Conservation (phyloP, 768 basidiomycete genomes). For the Tylopilus subfusipes region DNA sequence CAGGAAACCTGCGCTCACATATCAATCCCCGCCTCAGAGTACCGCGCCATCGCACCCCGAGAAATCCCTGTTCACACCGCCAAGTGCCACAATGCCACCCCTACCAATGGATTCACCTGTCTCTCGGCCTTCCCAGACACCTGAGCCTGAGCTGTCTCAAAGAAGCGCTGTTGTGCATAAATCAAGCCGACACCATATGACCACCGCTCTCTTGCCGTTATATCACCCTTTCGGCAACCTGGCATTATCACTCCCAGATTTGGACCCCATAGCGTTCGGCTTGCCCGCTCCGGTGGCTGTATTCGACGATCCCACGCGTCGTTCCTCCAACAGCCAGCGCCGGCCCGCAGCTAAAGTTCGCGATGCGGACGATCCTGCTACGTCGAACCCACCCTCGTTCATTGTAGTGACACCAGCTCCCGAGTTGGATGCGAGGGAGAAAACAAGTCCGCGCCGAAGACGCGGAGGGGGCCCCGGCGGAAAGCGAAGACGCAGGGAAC, state of each 20-base stretch:
- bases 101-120: constrained; percentile 11
- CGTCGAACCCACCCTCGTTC: constrained; percentile 7
- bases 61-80: constrained; percentile 13
- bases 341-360: constrained; percentile 48
- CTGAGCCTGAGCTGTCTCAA: constrained; percentile 15
- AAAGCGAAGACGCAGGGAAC: constrained; percentile 56
- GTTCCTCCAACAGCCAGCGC: constrained; percentile 44
- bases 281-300: constrained; percentile 47
- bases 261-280: constrained; percentile 56
- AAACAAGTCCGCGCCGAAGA: constrained; percentile 51
- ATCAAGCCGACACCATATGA: constrained; percentile 24
- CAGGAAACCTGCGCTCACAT: constrained; percentile 56
- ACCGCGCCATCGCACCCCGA: constrained; percentile 27
- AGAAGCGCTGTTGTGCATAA: constrained; percentile 15
- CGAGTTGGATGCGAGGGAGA: constrained; percentile 37
- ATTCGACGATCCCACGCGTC: constrained; percentile 41
- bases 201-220: constrained; percentile 51
- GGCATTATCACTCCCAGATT: constrained; percentile 61
- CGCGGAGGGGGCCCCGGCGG: constrained; percentile 38
- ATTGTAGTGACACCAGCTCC: constrained; percentile 2
- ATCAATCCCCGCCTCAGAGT: constrained; percentile 50
- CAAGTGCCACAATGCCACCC: constrained; percentile 14
- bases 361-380: constrained; percentile 40
- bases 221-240: constrained; percentile 66
- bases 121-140: constrained; percentile 6